Base-by-base conservation (phyloP, 768 basidiomycete species). In the Tephrocybe sp. region DNA sequence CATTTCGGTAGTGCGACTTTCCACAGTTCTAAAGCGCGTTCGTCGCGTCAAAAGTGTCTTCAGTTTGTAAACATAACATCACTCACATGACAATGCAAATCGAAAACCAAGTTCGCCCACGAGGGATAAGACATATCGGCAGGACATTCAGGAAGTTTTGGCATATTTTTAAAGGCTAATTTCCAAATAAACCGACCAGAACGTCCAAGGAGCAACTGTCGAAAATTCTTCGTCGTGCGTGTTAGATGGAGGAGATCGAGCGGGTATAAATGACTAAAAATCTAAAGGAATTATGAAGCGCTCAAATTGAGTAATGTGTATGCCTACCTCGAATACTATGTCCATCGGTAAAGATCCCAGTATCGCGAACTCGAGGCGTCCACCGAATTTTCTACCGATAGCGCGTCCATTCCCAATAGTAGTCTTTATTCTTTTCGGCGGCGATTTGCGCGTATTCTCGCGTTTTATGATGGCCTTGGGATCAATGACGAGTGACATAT, bases 191-290 rank as follows among this genome's bases (percentile, higher is more conserved):
- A 35, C 4, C 53, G 44, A 9, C 59, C 46, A 1, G 60, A 58
- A 27, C 53, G 62, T 25, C 54, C 55, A 21, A 66, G 53, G 1
- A 72, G 52, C 13, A 68, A 56, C 6, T 25, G 27, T 15, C 68
- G 60, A 9, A 71, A 58, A 5, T 49, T 58, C 28, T 69, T 69
- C 8, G 59, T 62, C 16, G 60, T 60, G 27, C 68, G 59, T n/a
- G 64, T 35, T 3, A 72, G 60, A 22, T 65, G 51, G 19, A 71
- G 60, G 7, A 71, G 49, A 43, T 71, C 66, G 4, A 63, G 27
- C 1, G 71, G 69, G 8, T 64, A 59, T 11, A 70, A 47, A 46
- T 61, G 47, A 4, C 56, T 55, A 21, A 57, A 48, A 44, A 53
- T 48, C 52, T 53, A 28, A 1, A 27, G n/a, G n/a, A n/a, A n/a